phyloP scores from a whole-genome alignment of 1,284 basidiomycete species.

The Takashimella tepidaria region DNA sequence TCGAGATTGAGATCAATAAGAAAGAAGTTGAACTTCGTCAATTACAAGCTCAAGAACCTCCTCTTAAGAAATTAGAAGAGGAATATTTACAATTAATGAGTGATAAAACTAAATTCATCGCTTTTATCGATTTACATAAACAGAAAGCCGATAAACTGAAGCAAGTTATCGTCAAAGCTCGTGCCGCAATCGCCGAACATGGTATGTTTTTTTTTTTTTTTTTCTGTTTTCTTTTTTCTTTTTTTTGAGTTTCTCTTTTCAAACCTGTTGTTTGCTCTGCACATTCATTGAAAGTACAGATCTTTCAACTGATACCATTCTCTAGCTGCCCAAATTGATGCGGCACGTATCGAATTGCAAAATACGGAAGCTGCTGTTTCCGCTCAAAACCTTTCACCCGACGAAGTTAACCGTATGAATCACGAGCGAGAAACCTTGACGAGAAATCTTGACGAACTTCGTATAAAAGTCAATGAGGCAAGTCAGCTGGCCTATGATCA shows the following conservation, averaged over 20 bases:
- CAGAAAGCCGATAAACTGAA: conserved; percentile 43
- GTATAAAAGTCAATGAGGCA: conserved; percentile 64
- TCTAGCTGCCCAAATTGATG: not conserved
- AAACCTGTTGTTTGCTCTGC: too few relatives aligned
- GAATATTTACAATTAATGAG: conserved; percentile 41
- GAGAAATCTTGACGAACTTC: conserved; percentile 67
- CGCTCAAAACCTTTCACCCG: conserved; percentile 74
- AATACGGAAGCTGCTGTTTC: conserved; percentile 63
- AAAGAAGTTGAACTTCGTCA: conserved; percentile 32
- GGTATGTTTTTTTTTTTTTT: conserved; percentile 19
- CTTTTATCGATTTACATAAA: conserved; percentile 38
- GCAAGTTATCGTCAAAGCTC: conserved; percentile 24
- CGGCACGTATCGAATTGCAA: conserved; percentile 53
- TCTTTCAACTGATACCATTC: too few relatives aligned
- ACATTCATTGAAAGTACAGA: too few relatives aligned
- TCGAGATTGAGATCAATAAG: conserved; percentile 30
- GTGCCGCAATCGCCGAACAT: conserved; percentile 27
- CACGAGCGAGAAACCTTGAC: conserved; percentile 68
- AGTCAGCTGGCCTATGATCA: conserved; percentile 64
- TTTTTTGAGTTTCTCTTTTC: too few relatives aligned
- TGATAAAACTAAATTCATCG: conserved; percentile 45
- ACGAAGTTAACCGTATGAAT: conserved; percentile 81
- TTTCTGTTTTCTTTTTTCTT: too few relatives aligned
- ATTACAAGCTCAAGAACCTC: conserved; percentile 40
- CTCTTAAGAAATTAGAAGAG: conserved; percentile 37